phyloP scores from a whole-genome alignment of 106 monocot species.

The Dioscorea alata region DNA sequence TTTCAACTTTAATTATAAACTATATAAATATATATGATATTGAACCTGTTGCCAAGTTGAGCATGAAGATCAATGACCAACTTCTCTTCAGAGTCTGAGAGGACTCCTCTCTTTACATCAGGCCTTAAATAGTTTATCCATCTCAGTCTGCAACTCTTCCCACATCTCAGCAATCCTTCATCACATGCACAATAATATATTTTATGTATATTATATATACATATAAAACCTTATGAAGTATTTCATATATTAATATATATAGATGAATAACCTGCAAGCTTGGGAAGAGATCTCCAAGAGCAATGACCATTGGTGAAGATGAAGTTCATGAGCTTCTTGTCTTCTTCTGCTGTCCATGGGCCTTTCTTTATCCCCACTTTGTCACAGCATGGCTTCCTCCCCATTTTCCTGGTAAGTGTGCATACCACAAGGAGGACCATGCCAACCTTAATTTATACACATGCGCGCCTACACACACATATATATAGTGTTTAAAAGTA shows the following conservation, averaged over 20 bases:
- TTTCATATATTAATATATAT: too few relatives aligned
- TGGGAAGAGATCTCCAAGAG: conserved; percentile 8
- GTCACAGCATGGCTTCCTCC: conserved; percentile 7
- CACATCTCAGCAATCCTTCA: conserved; percentile 6
- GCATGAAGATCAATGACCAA: conserved; percentile 9
- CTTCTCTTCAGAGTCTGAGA: background rate
- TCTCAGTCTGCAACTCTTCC: conserved; percentile 11
- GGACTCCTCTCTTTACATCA: conserved; percentile 3
- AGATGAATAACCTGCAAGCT: background rate
- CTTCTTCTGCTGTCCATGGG: conserved; percentile 3
- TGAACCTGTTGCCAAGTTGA: background rate
- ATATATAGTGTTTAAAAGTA: too few relatives aligned
- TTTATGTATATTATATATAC: too few relatives aligned
- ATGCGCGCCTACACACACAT: too few relatives aligned
- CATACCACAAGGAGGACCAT: too few relatives aligned
- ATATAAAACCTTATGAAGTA: too few relatives aligned
- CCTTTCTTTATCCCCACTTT: conserved; percentile 11
- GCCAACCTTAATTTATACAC: too few relatives aligned
- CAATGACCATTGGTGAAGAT: conserved; percentile 4
- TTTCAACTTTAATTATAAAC: too few relatives aligned
- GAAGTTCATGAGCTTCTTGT: conserved; percentile 1
- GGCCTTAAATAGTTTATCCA: conserved; percentile 6
- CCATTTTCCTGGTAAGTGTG: background rate
- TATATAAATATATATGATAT: too few relatives aligned
- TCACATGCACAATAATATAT: background rate